Base-by-base conservation (phyloP, 306 rosid species). In the Cicer judaicum region DNA sequence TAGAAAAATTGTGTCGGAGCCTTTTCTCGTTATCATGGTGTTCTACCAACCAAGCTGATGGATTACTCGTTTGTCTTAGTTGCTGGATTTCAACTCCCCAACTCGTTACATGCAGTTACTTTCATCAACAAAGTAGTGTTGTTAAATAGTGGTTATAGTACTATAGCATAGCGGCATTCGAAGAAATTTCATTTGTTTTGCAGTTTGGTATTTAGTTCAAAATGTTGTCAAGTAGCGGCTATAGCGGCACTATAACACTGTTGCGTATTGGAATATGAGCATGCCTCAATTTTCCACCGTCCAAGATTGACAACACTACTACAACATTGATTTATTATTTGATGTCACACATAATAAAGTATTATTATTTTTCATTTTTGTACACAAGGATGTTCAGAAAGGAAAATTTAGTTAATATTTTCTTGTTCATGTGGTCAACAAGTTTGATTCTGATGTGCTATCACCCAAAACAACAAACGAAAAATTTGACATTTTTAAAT, bases 21-120 rank as follows among this genome's bases (percentile, higher is more conserved):
- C 38, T 11, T 44, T 70, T 72, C 77, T 64, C 57, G 19, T 62
- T 60, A 21, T 71, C 21, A 0, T 44, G 76, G 48, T 53, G 40
- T 64, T 40, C 48, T 50, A 16, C 73, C 54, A 56, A 7, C 50
- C 8, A 4, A 40, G 50, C 34, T 68, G 52, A 75, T 21, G 64
- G 8, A 57, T 57, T 29, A 59, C 21, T 69, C 14, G 40, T 68
- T 70, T 43, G 50, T 56, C n/a, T 36, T 8, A 49, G 63, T 42
- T 67, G 34, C 14, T 70, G 29, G 10, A 18, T 59, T 66, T 74
- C 16, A 52, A 60, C 76, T 67, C 60, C 41, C 60, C 41, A 24
- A 18, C 42, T 34, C 19, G 40, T 24, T 6, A 43, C 21, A 16
- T 72, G 18, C 2, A 42, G 40, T 66, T 67, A 19, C 48, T 50